These are phyloP conservation scores for Chytriomyces sp. DNA, from an alignment of 192 early-diverging fungal genomes.

Conservation along the genomic window DNA sequence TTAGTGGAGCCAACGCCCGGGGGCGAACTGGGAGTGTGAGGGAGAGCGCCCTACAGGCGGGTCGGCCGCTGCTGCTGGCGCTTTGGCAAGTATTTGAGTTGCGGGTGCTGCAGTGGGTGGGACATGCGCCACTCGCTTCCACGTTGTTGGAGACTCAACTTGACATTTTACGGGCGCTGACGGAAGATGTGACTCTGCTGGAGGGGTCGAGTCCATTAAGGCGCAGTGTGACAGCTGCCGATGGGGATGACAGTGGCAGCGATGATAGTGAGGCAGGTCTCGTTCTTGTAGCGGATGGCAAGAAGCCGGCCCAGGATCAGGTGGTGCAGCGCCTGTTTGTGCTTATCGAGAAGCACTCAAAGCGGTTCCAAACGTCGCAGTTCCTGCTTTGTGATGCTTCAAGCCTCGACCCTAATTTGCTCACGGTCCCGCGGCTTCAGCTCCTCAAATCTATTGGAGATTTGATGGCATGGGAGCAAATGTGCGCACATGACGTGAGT, in stretches of 20 bases:
- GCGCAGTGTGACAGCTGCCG: not conserved
- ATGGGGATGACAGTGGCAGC: slow-evolving; percentile 8
- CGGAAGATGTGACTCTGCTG: slow-evolving; percentile 16
- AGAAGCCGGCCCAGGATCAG: not conserved
- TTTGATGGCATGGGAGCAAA: slow-evolving; percentile 48
- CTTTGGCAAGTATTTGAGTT: slow-evolving; percentile 63
- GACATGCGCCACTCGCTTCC: slow-evolving; percentile 38
- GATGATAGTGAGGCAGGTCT: slow-evolving; percentile 21
- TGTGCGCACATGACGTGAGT: slow-evolving; percentile 47
- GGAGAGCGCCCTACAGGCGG: slow-evolving; percentile 33
- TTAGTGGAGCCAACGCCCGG: not conserved
- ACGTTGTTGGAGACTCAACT: slow-evolving; percentile 51
- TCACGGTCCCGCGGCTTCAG: slow-evolving; percentile 23
- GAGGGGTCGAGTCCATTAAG: not conserved
- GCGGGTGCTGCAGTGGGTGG: slow-evolving; percentile 55
- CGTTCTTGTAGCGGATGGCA: not conserved
- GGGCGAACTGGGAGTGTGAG: not conserved
- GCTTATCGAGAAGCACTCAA: slow-evolving; percentile 32
- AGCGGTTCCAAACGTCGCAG: slow-evolving; percentile 48
- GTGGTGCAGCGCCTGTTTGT: not conserved
- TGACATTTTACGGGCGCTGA: slow-evolving; percentile 42
- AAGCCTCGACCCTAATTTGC: slow-evolving; percentile 37
- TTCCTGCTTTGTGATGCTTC: slow-evolving; percentile 55
- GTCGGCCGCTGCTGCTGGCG: slow-evolving; percentile 52
- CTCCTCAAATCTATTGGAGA: slow-evolving; percentile 33